Percentiles rank a stretch among this genome's conserved stretches.
These are phyloP conservation scores for Lunularia cruciata DNA, from an alignment of 225 moss, liverwort and hornwort genomes.

Conservation along the genomic window DNA sequence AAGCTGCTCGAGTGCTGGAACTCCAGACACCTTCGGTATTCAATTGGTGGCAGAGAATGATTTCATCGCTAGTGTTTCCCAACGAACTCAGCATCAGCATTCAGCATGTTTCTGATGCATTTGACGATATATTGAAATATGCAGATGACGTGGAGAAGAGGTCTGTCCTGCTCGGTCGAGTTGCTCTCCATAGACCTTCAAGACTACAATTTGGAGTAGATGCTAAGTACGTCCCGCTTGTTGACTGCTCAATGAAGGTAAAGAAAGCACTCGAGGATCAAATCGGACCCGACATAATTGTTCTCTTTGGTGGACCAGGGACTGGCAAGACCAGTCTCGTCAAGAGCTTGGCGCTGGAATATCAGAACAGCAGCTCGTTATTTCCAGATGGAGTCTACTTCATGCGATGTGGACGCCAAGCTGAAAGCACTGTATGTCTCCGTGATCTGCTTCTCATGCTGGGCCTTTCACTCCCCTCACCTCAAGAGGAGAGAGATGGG, in stretches of 20 bases:
- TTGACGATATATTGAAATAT: background rate
- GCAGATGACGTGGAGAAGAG: background rate
- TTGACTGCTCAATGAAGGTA: background rate
- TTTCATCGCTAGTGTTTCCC: background rate
- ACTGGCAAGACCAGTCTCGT: background rate
- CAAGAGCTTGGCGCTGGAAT: too few relatives aligned
- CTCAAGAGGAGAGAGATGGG: background rate
- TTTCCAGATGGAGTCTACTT: slow-evolving; percentile 5
- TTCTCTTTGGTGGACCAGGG: background rate
- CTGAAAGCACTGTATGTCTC: background rate
- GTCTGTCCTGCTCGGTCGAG: background rate
- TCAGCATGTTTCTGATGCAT: background rate
- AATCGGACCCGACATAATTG: background rate
- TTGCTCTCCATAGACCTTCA: background rate
- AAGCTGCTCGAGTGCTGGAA: too few relatives aligned
- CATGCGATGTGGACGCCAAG: background rate
- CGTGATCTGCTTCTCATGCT: background rate
- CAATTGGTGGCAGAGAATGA: too few relatives aligned
- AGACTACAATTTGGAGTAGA: background rate
- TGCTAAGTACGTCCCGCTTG: background rate
- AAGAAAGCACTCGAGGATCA: background rate
- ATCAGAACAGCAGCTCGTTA: too few relatives aligned
- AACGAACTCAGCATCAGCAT: background rate
- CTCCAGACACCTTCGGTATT: too few relatives aligned
- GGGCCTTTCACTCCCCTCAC: background rate